A percentile compares a stretch with the other conserved stretches of the same genome.
Conservation (phyloP, 345 rosid genomes). For the Sonneratia alba region DNA sequence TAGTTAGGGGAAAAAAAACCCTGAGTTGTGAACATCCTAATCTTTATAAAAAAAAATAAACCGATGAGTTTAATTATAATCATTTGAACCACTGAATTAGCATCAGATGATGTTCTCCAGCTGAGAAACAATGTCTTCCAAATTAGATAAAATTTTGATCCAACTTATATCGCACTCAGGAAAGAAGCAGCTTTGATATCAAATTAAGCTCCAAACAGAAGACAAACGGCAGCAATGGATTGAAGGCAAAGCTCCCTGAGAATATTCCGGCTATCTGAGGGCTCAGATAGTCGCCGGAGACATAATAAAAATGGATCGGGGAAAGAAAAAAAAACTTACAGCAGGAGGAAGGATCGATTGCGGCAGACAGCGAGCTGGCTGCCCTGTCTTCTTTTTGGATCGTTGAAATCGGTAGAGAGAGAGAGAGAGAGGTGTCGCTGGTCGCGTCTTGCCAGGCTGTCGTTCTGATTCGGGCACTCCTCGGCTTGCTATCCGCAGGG, state of each 20-base stretch:
- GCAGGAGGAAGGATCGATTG: slow-evolving; percentile 1
- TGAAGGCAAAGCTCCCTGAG: neutral
- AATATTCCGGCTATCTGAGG: neutral
- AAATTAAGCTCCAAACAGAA: neutral
- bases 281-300: neutral
- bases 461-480: no score
- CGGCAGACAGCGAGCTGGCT: neutral
- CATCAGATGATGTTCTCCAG: no score
- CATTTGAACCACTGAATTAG: no score
- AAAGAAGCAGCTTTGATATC: neutral
- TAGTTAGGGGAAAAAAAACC: neutral
- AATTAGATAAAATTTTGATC: neutral
- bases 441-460: slow-evolving; percentile 5
- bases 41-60: neutral
- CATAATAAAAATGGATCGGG: neutral
- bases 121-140: neutral
- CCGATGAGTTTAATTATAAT: neutral
- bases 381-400: neutral
- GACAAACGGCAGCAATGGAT: neutral
- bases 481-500: no score
- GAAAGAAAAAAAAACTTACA: slow-evolving; percentile 2
- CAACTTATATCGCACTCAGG: neutral
- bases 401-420: neutral
- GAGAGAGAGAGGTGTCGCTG: slow-evolving; percentile 5
- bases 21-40: neutral